Conservation (phyloP, 2,329 filamentous ascomycete species). For the Fusarium duplospermum region DNA sequence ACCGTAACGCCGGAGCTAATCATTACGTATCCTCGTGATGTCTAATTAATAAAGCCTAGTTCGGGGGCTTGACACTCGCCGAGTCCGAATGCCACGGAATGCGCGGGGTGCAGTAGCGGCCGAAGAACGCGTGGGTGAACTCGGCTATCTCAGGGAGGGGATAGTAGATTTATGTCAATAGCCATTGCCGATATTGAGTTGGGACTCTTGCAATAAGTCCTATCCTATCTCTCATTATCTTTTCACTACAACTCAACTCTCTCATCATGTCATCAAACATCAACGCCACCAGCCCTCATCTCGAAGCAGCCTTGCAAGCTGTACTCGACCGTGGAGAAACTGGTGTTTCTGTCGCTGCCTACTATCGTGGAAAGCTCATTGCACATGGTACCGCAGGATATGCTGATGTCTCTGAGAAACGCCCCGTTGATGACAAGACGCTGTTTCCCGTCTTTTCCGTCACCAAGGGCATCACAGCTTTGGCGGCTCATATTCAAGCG, state of each 20-base stretch:
- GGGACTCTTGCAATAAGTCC: neutral
- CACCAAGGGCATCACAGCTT: slow-evolving; percentile 29
- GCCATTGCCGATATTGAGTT: neutral
- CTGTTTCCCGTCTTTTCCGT: slow-evolving; percentile 23
- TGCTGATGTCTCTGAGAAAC: neutral
- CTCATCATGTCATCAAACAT: neutral
- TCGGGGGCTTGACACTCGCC: neutral
- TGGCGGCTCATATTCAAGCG: slow-evolving; percentile 17
- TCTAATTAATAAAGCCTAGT: neutral
- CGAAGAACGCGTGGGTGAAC: neutral
- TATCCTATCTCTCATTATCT: neutral
- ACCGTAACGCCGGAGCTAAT: neutral
- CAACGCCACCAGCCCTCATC: neutral
- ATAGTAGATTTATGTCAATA: neutral
- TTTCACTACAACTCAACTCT: neutral
- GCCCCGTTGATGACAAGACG: neutral
- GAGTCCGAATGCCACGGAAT: neutral
- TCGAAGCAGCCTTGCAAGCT: neutral
- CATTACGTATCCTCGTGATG: neutral
- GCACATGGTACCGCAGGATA: slow-evolving; percentile 9
- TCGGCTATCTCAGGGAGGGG: neutral
- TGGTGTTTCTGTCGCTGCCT: neutral
- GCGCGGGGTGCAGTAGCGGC: neutral
- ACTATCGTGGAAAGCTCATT: neutral
- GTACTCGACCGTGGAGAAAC: neutral